These are phyloP conservation scores for Tetrahymena borealis DNA, from an alignment of 73 alveolate genomes.

Conservation along the genomic window DNA sequence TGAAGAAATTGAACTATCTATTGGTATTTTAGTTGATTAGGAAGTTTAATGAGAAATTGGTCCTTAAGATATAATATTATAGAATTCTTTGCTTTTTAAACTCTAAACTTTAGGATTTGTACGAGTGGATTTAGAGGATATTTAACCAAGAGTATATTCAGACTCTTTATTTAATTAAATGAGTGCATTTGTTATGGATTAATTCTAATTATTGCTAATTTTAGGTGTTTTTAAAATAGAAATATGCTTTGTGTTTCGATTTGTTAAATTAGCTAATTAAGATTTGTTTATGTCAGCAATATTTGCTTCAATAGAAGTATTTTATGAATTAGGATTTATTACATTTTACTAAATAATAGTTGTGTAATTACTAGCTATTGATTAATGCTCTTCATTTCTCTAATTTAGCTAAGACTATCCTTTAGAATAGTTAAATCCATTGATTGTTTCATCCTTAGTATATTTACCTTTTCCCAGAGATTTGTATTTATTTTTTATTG, in stretches of 20 bases:
- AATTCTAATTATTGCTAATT: background rate
- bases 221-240: background rate
- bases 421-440: background rate
- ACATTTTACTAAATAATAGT: background rate
- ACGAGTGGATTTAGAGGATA: background rate
- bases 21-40: background rate
- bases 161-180: background rate
- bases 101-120: background rate
- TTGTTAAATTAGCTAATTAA: background rate
- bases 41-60: background rate
- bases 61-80: background rate
- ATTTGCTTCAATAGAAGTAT: background rate
- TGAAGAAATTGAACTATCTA: background rate
- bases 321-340: background rate
- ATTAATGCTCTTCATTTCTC: background rate
- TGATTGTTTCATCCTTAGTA: background rate
- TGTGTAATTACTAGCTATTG: background rate
- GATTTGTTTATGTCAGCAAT: background rate
- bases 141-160: background rate
- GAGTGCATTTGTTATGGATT: background rate
- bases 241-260: background rate
- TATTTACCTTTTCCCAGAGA: background rate
- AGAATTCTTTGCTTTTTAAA: background rate
- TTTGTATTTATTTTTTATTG: background rate
- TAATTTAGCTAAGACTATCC: background rate